phyloP scores from a whole-genome alignment of 768 basidiomycete species.

The Sporobolomyces phaffii region DNA sequence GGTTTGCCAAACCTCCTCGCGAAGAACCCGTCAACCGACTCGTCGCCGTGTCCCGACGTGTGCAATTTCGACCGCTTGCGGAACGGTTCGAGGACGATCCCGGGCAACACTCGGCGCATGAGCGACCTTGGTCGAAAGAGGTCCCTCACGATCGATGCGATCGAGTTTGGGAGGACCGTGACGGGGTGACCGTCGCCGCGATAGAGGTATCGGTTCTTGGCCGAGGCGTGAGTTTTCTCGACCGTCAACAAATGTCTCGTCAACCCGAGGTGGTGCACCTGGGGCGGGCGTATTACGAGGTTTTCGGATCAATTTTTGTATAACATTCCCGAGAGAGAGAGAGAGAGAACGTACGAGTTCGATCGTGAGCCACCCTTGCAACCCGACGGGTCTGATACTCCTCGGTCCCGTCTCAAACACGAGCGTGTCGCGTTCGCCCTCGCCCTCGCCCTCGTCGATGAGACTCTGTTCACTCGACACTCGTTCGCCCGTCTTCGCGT shows the following conservation, averaged over 20 bases:
- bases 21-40: constrained; percentile 73
- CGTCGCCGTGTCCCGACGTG: constrained; percentile 52
- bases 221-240: constrained; percentile 62
- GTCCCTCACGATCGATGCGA: constrained; percentile 48
- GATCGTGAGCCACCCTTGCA: constrained; percentile 58
- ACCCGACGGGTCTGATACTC: constrained; percentile 67
- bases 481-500: constrained; percentile 14
- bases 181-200: constrained; percentile 55
- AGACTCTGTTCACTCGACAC: constrained; percentile 38
- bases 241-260: constrained; percentile 60
- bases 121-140: constrained; percentile 43
- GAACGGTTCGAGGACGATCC: constrained; percentile 60
- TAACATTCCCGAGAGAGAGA: not conserved
- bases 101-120: constrained; percentile 52
- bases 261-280: constrained; percentile 74
- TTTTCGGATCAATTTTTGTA: constrained; percentile 7
- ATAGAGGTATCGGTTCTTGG: constrained; percentile 70
- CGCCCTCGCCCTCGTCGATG: constrained; percentile 38
- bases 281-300: not conserved
- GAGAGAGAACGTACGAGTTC: constrained; percentile 61
- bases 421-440: no score
- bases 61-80: constrained; percentile 37
- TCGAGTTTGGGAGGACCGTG: constrained; percentile 51
- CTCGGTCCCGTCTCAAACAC: constrained; percentile 80
- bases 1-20: constrained; percentile 63